These are phyloP conservation scores for Wickerhamiella kurtzmanii DNA, from an alignment of 805 yeast genomes.

Conservation along the genomic window DNA sequence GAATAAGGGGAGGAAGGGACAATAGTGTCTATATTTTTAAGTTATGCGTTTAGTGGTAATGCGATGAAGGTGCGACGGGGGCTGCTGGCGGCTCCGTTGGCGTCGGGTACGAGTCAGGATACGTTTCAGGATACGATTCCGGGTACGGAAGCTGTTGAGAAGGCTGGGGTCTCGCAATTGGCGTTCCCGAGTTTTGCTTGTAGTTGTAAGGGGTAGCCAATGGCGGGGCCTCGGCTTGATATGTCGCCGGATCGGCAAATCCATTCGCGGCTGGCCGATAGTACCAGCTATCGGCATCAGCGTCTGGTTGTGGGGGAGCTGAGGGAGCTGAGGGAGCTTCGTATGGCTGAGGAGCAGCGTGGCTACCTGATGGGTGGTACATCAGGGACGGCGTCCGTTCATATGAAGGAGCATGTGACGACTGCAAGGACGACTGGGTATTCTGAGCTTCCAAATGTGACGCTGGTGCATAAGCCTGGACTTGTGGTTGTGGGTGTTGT, in stretches of 20 bases:
- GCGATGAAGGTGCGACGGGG: not conserved
- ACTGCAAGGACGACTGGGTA: no score
- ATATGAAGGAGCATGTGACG: no score
- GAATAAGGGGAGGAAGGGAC: no score
- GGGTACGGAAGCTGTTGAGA: not conserved
- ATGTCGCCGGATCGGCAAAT: not conserved
- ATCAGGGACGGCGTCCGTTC: no score
- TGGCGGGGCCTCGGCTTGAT: not conserved
- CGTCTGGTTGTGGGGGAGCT: not conserved
- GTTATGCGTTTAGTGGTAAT: not conserved
- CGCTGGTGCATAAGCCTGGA: no score
- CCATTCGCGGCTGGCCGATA: not conserved
- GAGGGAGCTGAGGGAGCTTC: no score
- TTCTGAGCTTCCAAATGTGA: no score
- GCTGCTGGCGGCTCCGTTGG: not conserved
- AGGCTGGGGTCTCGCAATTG: not conserved
- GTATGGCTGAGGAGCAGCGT: no score
- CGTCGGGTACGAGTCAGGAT: not conserved
- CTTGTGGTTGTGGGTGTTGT: no score
- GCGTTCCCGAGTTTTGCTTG: not conserved
- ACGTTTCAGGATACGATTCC: not conserved
- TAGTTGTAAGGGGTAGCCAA: no score
- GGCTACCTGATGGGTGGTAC: no score
- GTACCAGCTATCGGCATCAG: not conserved
- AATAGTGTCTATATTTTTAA: no score